Evolutionary conservation across 179 eudicot genomes (phyloP).

Genomic region (Dionaea muscipula): DNA sequence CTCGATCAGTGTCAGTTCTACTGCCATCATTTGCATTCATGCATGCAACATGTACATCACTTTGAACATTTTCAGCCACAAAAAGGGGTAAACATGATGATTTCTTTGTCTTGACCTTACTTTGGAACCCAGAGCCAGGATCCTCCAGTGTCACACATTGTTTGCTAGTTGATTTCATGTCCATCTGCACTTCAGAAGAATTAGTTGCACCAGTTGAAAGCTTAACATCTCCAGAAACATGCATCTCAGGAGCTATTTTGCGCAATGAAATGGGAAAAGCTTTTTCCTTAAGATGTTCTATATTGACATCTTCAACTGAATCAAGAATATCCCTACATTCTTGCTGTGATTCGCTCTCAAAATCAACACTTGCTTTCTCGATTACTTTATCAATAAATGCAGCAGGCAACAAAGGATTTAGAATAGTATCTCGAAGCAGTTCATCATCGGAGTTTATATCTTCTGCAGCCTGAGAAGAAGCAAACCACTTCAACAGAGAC

Average conservation of each 20-base stretch:
- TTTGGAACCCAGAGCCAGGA: conserved; percentile 17
- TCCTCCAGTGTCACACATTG: conserved; percentile 15
- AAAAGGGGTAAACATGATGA: conserved; percentile 48
- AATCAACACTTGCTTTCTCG: conserved; percentile 65
- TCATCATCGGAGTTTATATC: conserved; percentile 90
- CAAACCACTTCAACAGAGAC: conserved; percentile 83
- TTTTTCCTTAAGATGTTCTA: conserved; percentile 23
- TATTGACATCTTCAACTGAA: conserved; percentile 38
- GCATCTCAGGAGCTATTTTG: conserved; percentile 48
- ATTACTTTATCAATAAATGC: conserved; percentile 51
- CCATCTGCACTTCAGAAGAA: conserved; percentile 19
- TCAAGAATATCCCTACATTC: conserved; percentile 98
- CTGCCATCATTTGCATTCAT: conserved; percentile 11
- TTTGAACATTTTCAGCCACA: conserved; percentile 17
- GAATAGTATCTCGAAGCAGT: conserved; percentile 49
- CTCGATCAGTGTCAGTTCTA: conserved; percentile 12
- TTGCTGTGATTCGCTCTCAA: conserved; percentile 73
- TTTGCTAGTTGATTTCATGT: conserved; percentile 18
- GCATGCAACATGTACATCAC: conserved; percentile 15
- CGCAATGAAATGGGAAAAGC: conserved; percentile 19
- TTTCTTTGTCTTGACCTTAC: conserved; percentile 31
- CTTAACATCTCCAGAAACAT: conserved; percentile 57
- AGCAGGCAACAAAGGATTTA: conserved; percentile 67
- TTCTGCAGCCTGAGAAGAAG: conserved; percentile 85
- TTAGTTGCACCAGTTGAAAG: conserved; percentile 16